Base-by-base conservation (phyloP, 2,329 filamentous ascomycete species). In the Cladosporium sp. region DNA sequence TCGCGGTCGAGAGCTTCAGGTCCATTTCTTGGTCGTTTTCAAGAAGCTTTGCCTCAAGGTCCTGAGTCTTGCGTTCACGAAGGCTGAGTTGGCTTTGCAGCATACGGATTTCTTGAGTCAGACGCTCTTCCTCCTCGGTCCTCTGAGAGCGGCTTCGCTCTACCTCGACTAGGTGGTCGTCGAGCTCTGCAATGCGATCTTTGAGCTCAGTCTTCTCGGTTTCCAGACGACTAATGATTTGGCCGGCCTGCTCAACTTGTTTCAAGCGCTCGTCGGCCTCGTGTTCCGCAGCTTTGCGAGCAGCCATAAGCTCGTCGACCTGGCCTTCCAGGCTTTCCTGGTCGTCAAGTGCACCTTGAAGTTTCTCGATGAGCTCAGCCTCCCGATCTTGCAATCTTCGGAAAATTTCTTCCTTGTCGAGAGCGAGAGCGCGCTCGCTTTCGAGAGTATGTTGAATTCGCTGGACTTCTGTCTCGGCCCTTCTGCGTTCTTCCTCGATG, bases 371-470 rank as follows among this genome's bases (percentile, higher is more conserved):
- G 3, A 99, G 78, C 65, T 98, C 92, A 9, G 83, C 79, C 69
- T 98, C 93, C n/a, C 93, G 86, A 47, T 85, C 74, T 64, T 96
- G 93, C 18, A 98, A 76, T n/a, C 94, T 83, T 65, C 92, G 94
- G 76, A 97, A 98, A 53, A 99, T 98, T 62, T 98, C 93, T 65
- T 99, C 94, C 67, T 98, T 98, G 69, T 99, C 93, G 4, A 98
- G 74, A 1, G 93, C 93, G 36, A 98, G 77, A n/a, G 92, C 88
- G 43, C 93, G 83, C 69, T 98, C 94, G 57, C 91, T 95, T 67
- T 98, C 94, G 2, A 99, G 77, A 0, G 88, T 95, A 61, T 97
- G 89, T 65, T 96, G 91, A 40, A 97, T 88, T 27, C 87, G 84
- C 58, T 91, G 81, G 62, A 96, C 85, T 62, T 98, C 93, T 12